phyloP scores from a whole-genome alignment of 306 rosid species.

The Trifolium fragiferum region DNA sequence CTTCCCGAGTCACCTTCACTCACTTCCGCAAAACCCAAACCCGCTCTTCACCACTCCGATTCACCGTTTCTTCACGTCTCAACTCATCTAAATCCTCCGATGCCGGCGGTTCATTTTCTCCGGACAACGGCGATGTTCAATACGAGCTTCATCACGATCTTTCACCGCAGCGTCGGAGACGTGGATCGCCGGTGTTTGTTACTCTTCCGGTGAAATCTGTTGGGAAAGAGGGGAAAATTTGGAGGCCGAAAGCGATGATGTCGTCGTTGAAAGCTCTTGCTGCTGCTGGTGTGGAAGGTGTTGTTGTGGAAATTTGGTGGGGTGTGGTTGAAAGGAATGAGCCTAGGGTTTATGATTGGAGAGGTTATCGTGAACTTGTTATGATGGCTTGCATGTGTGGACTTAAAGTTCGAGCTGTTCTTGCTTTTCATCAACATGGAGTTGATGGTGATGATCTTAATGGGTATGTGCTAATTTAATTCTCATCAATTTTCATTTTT shows the following conservation, averaged over 20 bases:
- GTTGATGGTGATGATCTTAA: conserved; percentile 59
- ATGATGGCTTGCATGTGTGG: conserved; percentile 64
- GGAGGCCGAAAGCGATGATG: conserved; percentile 55
- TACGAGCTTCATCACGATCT: conserved; percentile 74
- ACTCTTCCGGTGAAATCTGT: conserved; percentile 67
- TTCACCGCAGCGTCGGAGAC: conserved; percentile 56
- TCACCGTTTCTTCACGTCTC: conserved; percentile 56
- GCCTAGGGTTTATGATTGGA: conserved; percentile 78
- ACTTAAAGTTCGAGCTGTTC: conserved; percentile 76
- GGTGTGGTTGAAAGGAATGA: conserved; percentile 79
- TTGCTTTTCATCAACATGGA: conserved; percentile 79
- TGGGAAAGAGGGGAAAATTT: conserved; percentile 41
- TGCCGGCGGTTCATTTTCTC: conserved; percentile 65
- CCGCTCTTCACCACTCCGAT: conserved; percentile 41
- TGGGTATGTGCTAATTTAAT: conserved; percentile 51
- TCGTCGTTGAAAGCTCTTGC: conserved; percentile 69
- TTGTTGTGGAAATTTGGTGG: conserved; percentile 93
- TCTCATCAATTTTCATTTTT: background rate
- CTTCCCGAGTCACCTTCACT: conserved; percentile 49
- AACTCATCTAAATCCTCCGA: conserved; percentile 65
- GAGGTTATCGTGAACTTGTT: conserved; percentile 71
- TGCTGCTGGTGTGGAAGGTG: conserved; percentile 82
- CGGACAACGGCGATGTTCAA: conserved; percentile 62
- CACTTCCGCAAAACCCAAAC: conserved; percentile 43
- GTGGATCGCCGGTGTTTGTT: conserved; percentile 72